These are phyloP conservation scores for Ceratocystis smalleyi DNA, from an alignment of 2,329 filamentous ascomycete species.

Conservation along the genomic window DNA sequence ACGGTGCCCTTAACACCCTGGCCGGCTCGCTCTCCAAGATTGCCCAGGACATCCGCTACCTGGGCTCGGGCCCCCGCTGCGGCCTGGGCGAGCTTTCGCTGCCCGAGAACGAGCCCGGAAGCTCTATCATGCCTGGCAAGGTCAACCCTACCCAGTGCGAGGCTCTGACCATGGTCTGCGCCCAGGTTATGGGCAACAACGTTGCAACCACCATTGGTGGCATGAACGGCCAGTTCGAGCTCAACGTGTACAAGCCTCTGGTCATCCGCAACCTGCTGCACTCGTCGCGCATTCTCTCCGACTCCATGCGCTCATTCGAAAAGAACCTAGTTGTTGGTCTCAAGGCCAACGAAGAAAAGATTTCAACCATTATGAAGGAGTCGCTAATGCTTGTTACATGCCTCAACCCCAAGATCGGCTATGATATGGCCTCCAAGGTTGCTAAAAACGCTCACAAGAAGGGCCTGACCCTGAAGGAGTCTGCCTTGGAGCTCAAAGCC, in stretches of 20 bases:
- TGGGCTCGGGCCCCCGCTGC: conserved; percentile 88
- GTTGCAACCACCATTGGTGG: conserved; percentile 83
- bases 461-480: conserved; percentile 82
- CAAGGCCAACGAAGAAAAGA: conserved; percentile 86
- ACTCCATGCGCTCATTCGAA: conserved; percentile 91
- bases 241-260: conserved; percentile 97
- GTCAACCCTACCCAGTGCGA: conserved; percentile 99
- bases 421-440: conserved; percentile 93
- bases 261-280: conserved; percentile 91
- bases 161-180: conserved; percentile 92
- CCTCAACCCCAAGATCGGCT: conserved; percentile 92
- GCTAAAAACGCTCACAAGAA: conserved; percentile 99
- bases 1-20: conserved; percentile 83
- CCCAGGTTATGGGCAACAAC: conserved; percentile 96
- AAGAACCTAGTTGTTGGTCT: conserved; percentile 80
- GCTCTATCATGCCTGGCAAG: conserved; percentile 98
- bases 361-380: conserved; percentile 79
- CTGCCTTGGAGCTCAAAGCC: conserved; percentile 82
- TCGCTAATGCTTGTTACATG: conserved; percentile 98
- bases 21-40: conserved; percentile 92
- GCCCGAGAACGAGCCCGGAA: conserved; percentile 95
- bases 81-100: conserved; percentile 85
- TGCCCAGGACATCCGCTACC: conserved; percentile 92
- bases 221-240: conserved; percentile 95
- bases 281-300: conserved; percentile 72